phyloP scores from a whole-genome alignment of 345 rosid species.

The Trapa incisa region DNA sequence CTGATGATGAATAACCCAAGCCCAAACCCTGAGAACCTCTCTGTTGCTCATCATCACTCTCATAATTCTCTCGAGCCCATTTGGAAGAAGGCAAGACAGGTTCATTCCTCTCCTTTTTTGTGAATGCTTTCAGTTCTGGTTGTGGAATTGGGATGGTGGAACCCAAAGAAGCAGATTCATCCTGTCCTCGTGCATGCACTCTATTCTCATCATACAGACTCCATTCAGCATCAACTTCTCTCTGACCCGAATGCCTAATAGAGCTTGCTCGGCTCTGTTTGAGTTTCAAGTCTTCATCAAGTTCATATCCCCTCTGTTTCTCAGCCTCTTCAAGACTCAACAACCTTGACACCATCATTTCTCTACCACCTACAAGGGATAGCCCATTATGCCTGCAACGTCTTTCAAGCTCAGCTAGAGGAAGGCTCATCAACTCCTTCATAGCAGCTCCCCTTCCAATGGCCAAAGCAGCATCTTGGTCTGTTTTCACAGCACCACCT shows the following conservation, averaged over 20 bases:
- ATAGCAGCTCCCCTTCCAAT: conserved; percentile 92
- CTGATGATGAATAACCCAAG: conserved; percentile 78
- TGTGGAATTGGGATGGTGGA: conserved; percentile 44
- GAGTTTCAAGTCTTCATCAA: conserved; percentile 59
- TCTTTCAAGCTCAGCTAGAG: conserved; percentile 83
- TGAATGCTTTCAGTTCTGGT: conserved; percentile 53
- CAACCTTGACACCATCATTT: conserved; percentile 83
- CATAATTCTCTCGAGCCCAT: conserved; percentile 96
- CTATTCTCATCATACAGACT: conserved; percentile 34
- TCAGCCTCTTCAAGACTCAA: conserved; percentile 93
- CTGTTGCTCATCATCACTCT: conserved; percentile 72
- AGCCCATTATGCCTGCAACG: conserved; percentile 97
- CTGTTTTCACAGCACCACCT: conserved; percentile 31
- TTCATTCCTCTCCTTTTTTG: conserved; percentile 60
- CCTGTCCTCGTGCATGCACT: conserved; percentile 20
- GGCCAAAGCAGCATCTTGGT: conserved; percentile 87
- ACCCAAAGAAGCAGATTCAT: conserved; percentile 27
- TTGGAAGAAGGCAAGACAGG: conserved; percentile 79
- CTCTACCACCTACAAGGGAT: conserved; percentile 97
- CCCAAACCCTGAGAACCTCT: conserved; percentile 39
- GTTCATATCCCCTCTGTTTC: conserved; percentile 72
- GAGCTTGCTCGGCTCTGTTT: conserved; percentile 41
- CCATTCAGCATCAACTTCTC: conserved; percentile 44
- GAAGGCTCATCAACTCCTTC: conserved; percentile 80
- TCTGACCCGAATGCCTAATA: conserved; percentile 31